Conservation (phyloP, 805 yeast species). For the Ogataea paraovalis region DNA sequence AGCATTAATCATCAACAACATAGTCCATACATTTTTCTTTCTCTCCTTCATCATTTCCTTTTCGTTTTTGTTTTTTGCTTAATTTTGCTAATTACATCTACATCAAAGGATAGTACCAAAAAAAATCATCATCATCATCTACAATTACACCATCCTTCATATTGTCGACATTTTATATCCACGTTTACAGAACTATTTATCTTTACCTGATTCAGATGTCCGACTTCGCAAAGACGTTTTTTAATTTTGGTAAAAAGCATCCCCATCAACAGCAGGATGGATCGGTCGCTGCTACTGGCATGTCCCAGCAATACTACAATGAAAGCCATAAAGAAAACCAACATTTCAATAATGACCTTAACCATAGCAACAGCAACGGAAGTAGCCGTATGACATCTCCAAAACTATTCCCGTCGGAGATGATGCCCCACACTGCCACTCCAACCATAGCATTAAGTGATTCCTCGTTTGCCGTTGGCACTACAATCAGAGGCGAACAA, state of each 20-base stretch:
- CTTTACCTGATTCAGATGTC: slow-evolving; percentile 27
- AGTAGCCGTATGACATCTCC: slow-evolving; percentile 6
- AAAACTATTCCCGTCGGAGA: slow-evolving; percentile 29
- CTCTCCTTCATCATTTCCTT: too few species aligned
- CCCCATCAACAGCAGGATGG: slow-evolving; percentile 3
- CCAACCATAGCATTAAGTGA: slow-evolving; percentile 70
- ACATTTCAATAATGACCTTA: slow-evolving; percentile 10
- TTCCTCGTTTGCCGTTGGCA: slow-evolving; percentile 63
- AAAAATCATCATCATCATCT: too few species aligned
- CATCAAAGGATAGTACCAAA: too few species aligned
- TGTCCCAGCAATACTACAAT: slow-evolving; percentile 1
- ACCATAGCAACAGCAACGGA: background rate
- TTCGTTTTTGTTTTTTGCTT: too few species aligned
- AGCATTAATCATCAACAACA: too few species aligned
- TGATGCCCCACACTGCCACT: slow-evolving; percentile 45
- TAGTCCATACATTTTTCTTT: too few species aligned
- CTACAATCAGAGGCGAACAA: slow-evolving; percentile 45
- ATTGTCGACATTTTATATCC: slow-evolving; percentile 1
- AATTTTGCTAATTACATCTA: too few species aligned
- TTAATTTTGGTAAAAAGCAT: slow-evolving; percentile 30
- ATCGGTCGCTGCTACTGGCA: background rate
- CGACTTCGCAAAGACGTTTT: slow-evolving; percentile 37
- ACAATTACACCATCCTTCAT: background rate
- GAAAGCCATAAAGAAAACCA: slow-evolving; percentile 7
- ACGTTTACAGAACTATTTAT: slow-evolving; percentile 1